Evolutionary conservation across 2,329 filamentous ascomycete genomes (phyloP).

Genomic region (Grosmannia clavigera): DNA sequence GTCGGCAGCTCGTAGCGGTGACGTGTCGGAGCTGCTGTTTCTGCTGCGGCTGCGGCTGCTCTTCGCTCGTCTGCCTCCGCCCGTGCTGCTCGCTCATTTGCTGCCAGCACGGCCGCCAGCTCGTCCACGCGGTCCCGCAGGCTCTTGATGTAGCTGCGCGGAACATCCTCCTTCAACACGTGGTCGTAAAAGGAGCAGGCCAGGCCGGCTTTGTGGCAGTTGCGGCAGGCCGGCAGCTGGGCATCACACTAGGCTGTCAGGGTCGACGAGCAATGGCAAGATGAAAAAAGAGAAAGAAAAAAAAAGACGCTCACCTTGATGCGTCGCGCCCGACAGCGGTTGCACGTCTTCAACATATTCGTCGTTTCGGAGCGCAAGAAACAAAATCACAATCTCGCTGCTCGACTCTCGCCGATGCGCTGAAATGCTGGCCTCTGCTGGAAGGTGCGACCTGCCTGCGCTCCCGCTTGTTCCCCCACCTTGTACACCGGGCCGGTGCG

Average conservation of each 20-base stretch:
- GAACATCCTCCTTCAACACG: not conserved
- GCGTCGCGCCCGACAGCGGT: conserved; percentile 1
- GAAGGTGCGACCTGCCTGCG: not conserved
- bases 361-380: not conserved
- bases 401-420: too few species aligned
- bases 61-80: too few species aligned
- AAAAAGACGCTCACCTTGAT: not conserved
- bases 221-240: conserved; percentile 1
- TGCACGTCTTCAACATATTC: not conserved
- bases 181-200: conserved; percentile 2
- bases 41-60: not conserved
- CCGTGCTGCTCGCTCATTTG: not conserved
- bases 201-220: conserved; percentile 1
- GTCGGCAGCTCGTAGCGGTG: not conserved
- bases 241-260: not conserved
- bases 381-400: too few species aligned
- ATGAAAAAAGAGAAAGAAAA: not conserved
- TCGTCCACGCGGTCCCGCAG: conserved; percentile 1
- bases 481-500: not conserved
- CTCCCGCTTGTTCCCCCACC: not conserved
- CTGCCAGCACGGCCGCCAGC: not conserved
- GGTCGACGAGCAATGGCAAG: too few species aligned
- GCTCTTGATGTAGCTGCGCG: conserved; percentile 4
- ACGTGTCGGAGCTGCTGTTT: not conserved
- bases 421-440: too few species aligned